These are phyloP conservation scores for Monascus purpureus DNA, from an alignment of 495 filamentous ascomycete genomes.

Conservation along the genomic window DNA sequence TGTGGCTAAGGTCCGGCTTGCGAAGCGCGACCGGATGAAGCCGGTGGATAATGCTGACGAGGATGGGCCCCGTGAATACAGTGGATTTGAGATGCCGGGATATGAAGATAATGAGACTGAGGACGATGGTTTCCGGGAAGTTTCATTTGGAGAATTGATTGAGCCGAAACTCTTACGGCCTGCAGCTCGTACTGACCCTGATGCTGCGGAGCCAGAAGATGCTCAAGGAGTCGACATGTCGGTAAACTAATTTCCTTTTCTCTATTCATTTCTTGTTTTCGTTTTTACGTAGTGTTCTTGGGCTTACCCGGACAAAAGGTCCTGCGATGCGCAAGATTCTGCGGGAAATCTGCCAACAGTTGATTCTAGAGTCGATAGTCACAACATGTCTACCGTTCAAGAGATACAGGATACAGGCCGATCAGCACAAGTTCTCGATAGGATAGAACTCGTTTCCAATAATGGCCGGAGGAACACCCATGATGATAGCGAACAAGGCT, in stretches of 20 bases:
- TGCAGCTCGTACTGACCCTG: constrained; percentile 5
- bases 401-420: neutral
- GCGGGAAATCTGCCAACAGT: neutral
- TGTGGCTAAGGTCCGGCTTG: constrained; percentile 46
- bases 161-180: constrained; percentile 46
- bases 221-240: constrained; percentile 24
- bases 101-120: constrained; percentile 37
- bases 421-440: constrained; percentile 1
- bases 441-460: too few relatives aligned
- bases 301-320: constrained; percentile 24
- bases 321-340: constrained; percentile 10
- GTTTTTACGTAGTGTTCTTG: constrained; percentile 8
- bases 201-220: constrained; percentile 7
- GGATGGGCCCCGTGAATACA: constrained; percentile 44
- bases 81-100: constrained; percentile 54
- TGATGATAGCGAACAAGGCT: neutral
- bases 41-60: constrained; percentile 34
- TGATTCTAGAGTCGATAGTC: neutral
- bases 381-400: neutral
- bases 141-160: constrained; percentile 42
- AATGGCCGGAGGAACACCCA: too few relatives aligned
- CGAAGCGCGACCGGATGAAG: constrained; percentile 48
- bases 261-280: constrained; percentile 2
- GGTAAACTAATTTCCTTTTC: constrained; percentile 26
- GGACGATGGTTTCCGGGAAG: constrained; percentile 38